Conservation (phyloP, 176 grass and related monocot genomes). For the Rhynchospora breviuscula region DNA sequence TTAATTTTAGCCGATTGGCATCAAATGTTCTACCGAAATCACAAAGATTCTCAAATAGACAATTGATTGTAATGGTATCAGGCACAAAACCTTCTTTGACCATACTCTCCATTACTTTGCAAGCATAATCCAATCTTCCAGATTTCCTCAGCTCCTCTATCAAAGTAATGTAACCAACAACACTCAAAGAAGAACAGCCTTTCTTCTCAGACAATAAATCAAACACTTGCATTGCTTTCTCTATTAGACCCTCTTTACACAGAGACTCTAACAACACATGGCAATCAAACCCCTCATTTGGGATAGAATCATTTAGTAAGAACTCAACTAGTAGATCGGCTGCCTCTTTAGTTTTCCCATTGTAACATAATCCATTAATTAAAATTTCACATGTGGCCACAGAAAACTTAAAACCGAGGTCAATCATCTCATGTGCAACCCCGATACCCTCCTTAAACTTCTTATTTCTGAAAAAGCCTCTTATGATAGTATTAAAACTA, state of each 20-base stretch:
- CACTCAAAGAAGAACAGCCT: slow-evolving; percentile 25
- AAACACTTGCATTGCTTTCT: slow-evolving; percentile 45
- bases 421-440: slow-evolving; percentile 68
- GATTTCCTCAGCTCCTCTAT: slow-evolving; percentile 44
- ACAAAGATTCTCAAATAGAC: slow-evolving; percentile 57
- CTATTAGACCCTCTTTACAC: slow-evolving; percentile 31
- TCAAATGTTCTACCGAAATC: slow-evolving; percentile 41
- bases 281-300: slow-evolving; percentile 55
- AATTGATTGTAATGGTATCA: slow-evolving; percentile 51
- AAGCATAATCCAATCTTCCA: slow-evolving; percentile 37
- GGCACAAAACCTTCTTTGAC: slow-evolving; percentile 41
- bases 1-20: slow-evolving; percentile 38
- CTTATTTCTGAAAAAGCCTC: slow-evolving; percentile 54
- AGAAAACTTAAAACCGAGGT: slow-evolving; percentile 45
- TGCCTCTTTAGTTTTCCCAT: slow-evolving; percentile 30
- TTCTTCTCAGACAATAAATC: slow-evolving; percentile 46
- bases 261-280: slow-evolving; percentile 42
- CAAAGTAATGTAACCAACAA: slow-evolving; percentile 44
- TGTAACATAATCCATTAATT: slow-evolving; percentile 43
- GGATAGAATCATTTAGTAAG: slow-evolving; percentile 31
- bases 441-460: slow-evolving; percentile 52
- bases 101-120: slow-evolving; percentile 46
- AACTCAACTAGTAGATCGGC: slow-evolving; percentile 51
- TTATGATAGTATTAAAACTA: slow-evolving; percentile 76
- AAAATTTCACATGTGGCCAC: slow-evolving; percentile 58